Evolutionary conservation across 2,329 filamentous ascomycete genomes (phyloP).

Genomic region (Metarhizium anisopliae): DNA sequence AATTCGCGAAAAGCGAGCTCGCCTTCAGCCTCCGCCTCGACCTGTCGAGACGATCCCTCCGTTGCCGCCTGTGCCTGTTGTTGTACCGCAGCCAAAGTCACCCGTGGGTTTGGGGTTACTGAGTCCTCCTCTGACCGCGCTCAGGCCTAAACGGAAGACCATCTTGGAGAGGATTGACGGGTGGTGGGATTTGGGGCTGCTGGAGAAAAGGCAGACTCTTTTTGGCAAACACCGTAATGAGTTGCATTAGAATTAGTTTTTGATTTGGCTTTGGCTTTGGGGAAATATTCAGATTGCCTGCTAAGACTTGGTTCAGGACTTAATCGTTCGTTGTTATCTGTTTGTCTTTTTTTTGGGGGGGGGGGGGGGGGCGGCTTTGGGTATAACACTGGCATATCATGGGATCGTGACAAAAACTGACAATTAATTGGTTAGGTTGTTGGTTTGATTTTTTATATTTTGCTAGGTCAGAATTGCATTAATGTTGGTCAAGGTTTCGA

Average conservation of each 20-base stretch:
- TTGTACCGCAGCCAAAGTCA: slow-evolving; percentile 6
- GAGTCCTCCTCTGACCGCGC: slow-evolving; percentile 8
- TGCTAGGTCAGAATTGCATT: too few relatives aligned
- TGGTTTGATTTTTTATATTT: too few relatives aligned
- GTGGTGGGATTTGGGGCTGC: slow-evolving; percentile 45
- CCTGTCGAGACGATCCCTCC: slow-evolving; percentile 19
- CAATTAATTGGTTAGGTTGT: too few relatives aligned
- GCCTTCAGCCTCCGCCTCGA: slow-evolving; percentile 14
- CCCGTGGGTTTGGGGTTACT: slow-evolving; percentile 1
- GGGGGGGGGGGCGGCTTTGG: too few relatives aligned
- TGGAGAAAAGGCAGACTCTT: slow-evolving; percentile 34
- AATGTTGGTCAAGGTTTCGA: too few relatives aligned
- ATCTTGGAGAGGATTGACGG: slow-evolving; percentile 40
- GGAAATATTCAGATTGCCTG: not conserved
- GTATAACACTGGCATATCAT: too few relatives aligned
- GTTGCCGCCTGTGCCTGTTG: slow-evolving; percentile 15
- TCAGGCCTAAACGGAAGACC: slow-evolving; percentile 34
- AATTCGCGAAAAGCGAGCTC: slow-evolving; percentile 14
- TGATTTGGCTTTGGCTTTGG: not conserved
- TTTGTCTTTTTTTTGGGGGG: not conserved
- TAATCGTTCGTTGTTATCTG: not conserved
- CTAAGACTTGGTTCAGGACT: not conserved
- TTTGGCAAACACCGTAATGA: slow-evolving; percentile 12
- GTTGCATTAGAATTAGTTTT: not conserved
- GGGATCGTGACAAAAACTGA: too few relatives aligned